These are phyloP conservation scores for Tuber aestivum DNA, from an alignment of 495 filamentous ascomycete species.

Conservation along the genomic window DNA sequence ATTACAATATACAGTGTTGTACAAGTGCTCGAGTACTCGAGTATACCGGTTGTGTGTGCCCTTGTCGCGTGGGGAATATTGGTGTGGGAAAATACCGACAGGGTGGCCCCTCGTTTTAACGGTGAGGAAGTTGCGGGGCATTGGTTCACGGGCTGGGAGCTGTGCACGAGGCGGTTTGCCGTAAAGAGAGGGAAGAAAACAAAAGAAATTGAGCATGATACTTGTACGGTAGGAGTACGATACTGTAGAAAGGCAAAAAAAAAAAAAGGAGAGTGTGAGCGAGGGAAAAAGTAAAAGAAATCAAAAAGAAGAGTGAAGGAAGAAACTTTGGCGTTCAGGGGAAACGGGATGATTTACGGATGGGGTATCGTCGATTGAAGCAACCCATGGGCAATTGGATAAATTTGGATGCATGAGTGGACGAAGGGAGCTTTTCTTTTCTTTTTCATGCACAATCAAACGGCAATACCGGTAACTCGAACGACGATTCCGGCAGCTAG, in stretches of 20 bases:
- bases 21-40: too few relatives aligned
- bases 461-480: background rate
- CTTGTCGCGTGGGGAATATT: background rate
- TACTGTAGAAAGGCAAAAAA: too few relatives aligned
- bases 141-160: background rate
- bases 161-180: background rate
- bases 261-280: background rate
- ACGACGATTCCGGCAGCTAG: background rate
- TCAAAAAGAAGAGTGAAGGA: background rate
- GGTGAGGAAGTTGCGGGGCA: conserved; percentile 3
- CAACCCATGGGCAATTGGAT: background rate
- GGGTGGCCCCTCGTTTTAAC: background rate
- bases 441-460: background rate
- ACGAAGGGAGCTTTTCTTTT: background rate
- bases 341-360: background rate
- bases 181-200: background rate
- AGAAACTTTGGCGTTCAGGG: background rate
- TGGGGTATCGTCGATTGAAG: background rate
- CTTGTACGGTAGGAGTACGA: too few relatives aligned
- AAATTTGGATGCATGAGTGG: background rate
- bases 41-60: too few relatives aligned
- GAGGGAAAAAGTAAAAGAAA: background rate
- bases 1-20: too few relatives aligned
- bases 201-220: background rate
- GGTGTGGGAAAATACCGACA: too few relatives aligned